These are phyloP conservation scores for Trypanosoma melophagium DNA, from an alignment of 208 protist species.

Conservation along the genomic window DNA sequence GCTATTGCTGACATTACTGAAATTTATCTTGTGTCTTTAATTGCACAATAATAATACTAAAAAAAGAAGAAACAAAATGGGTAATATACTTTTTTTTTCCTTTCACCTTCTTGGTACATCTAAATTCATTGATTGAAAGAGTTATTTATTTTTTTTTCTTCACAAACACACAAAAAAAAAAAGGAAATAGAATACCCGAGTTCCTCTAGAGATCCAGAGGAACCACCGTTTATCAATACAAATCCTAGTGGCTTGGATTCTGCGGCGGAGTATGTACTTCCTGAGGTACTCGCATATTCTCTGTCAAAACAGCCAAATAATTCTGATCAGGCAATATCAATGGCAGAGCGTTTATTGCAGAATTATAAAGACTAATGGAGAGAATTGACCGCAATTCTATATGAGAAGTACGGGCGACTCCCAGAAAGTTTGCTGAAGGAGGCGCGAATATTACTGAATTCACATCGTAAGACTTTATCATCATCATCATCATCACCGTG, in stretches of 20 bases:
- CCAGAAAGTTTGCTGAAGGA: not conserved
- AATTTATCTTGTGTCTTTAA: no score
- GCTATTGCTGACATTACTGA: no score
- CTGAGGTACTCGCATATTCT: slow-evolving; percentile 15
- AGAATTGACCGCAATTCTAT: slow-evolving; percentile 8
- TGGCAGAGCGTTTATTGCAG: slow-evolving; percentile 8
- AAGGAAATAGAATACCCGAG: not conserved
- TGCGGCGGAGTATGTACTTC: not conserved
- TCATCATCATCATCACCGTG: no score
- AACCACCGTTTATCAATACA: not conserved
- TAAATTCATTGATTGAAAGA: no score
- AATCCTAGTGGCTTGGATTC: not conserved
- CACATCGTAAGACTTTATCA: not conserved
- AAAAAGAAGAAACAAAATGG: no score
- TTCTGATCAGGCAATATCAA: not conserved
- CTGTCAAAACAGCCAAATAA: not conserved
- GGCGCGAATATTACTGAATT: not conserved
- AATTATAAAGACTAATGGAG: slow-evolving; percentile 13
- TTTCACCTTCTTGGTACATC: no score
- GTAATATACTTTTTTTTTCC: no score
- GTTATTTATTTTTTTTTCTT: no score
- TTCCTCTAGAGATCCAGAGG: no score
- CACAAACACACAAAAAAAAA: not conserved
- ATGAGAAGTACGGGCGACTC: slow-evolving; percentile 19
- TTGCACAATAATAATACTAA: no score